phyloP scores from a whole-genome alignment of 192 early-diverging fungal genomes.

The Backusella psychrophila region DNA sequence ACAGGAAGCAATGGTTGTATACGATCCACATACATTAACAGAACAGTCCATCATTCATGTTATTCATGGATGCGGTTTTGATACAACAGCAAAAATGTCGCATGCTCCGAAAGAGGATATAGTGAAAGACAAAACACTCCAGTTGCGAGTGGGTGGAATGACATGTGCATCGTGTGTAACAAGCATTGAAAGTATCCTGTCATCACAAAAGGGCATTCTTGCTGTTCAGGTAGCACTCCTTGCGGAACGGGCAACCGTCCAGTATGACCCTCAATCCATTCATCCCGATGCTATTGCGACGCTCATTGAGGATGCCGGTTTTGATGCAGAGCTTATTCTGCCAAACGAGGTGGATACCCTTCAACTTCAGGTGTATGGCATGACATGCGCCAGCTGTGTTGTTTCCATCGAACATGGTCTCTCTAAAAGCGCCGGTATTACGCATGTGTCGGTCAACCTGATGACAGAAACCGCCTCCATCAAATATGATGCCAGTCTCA shows the following conservation, averaged over 20 bases:
- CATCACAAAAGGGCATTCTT: constrained; percentile 44
- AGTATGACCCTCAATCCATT: constrained; percentile 55
- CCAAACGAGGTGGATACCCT: neutral
- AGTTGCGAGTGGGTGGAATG: constrained; percentile 88
- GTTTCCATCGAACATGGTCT: constrained; percentile 63
- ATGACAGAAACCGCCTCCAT: constrained; percentile 69
- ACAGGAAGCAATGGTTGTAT: constrained; percentile 23
- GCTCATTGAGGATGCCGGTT: constrained; percentile 76
- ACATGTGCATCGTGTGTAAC: constrained; percentile 78
- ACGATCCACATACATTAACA: constrained; percentile 42
- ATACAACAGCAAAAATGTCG: constrained; percentile 42
- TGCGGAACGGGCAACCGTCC: constrained; percentile 70
- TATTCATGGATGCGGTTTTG: constrained; percentile 48
- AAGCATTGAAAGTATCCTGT: constrained; percentile 66
- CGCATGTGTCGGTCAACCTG: constrained; percentile 62
- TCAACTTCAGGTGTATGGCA: constrained; percentile 56
- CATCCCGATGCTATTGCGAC: constrained; percentile 53
- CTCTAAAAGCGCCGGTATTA: constrained; percentile 43
- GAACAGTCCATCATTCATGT: constrained; percentile 44
- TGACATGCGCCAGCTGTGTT: constrained; percentile 91
- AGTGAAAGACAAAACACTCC: constrained; percentile 40
- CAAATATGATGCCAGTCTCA: constrained; percentile 52
- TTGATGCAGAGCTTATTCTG: constrained; percentile 57
- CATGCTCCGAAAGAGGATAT: constrained; percentile 53
- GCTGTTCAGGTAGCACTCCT: constrained; percentile 68